Percentiles rank a stretch among this genome's conserved stretches.
phyloP scores from a whole-genome alignment of 176 grass and related monocot genomes.

The Ensete glaucum region DNA sequence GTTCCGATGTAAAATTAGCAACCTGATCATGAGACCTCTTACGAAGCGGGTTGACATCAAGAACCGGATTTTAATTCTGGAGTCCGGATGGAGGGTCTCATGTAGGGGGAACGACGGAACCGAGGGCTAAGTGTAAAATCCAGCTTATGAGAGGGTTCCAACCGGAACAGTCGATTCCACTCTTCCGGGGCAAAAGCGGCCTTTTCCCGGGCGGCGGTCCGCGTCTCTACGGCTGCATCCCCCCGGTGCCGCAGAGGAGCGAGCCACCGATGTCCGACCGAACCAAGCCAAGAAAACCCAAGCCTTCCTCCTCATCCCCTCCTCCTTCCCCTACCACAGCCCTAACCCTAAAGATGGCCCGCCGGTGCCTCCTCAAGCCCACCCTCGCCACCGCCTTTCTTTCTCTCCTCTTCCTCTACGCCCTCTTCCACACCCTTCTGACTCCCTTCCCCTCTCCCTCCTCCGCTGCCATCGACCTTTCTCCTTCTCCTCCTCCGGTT shows the following conservation, averaged over 20 bases:
- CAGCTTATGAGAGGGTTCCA: no score
- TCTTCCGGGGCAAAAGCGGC: no score
- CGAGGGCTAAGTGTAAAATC: no score
- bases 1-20: no score
- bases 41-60: no score
- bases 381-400: conserved; percentile 1
- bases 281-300: neutral
- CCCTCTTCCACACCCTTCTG: conserved; percentile 20
- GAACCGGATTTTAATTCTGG: no score
- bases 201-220: no score
- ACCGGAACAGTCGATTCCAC: no score
- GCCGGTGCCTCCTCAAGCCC: conserved; percentile 5
- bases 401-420: conserved; percentile 5
- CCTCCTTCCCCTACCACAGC: neutral
- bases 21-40: no score
- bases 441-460: conserved; percentile 24
- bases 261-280: conserved; percentile 3
- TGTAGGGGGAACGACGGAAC: no score
- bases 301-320: neutral
- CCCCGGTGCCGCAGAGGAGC: neutral
- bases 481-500: no score
- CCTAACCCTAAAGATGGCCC: conserved; percentile 8
- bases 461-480: neutral
- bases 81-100: no score
- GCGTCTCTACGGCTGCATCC: neutral